Evolutionary conservation across 1,284 basidiomycete genomes (phyloP).

Genomic region (Ustilago loliicola): DNA sequence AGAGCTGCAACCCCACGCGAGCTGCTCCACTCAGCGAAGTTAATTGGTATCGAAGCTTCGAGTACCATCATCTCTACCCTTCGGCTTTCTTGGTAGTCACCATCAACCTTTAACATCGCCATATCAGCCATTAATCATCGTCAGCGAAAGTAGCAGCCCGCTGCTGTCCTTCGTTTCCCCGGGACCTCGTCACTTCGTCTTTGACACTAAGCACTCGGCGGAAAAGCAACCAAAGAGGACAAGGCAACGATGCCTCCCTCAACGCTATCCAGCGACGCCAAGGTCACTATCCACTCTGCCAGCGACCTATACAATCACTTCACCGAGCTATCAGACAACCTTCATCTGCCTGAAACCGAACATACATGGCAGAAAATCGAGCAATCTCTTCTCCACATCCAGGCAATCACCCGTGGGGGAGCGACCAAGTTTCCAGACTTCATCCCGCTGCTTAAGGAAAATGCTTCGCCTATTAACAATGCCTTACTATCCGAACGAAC

Average conservation of each 20-base stretch:
- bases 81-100: too few relatives aligned
- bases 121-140: too few relatives aligned
- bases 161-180: too few relatives aligned
- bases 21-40: not conserved
- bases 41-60: not conserved
- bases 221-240: not conserved
- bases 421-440: conserved; percentile 58
- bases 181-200: not conserved
- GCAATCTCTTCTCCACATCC: conserved; percentile 49
- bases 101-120: too few relatives aligned
- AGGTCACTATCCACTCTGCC: conserved; percentile 23
- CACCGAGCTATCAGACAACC: conserved; percentile 25
- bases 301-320: conserved; percentile 29
- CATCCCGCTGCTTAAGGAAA: conserved; percentile 43
- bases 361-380: conserved; percentile 66
- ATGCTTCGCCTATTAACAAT: conserved; percentile 44
- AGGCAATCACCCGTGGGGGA: conserved; percentile 61
- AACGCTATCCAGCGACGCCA: conserved; percentile 24
- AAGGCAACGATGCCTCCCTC: conserved; percentile 20
- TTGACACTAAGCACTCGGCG: too few relatives aligned
- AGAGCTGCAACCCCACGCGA: conserved; percentile 5
- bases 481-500: conserved; percentile 73
- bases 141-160: too few relatives aligned
- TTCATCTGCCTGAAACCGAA: conserved; percentile 56
- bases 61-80: not conserved